Evolutionary conservation across 2,329 filamentous ascomycete genomes (phyloP), one percentile per base, ranked within the genome.

Genomic region (Talaromyces sp.): DNA sequence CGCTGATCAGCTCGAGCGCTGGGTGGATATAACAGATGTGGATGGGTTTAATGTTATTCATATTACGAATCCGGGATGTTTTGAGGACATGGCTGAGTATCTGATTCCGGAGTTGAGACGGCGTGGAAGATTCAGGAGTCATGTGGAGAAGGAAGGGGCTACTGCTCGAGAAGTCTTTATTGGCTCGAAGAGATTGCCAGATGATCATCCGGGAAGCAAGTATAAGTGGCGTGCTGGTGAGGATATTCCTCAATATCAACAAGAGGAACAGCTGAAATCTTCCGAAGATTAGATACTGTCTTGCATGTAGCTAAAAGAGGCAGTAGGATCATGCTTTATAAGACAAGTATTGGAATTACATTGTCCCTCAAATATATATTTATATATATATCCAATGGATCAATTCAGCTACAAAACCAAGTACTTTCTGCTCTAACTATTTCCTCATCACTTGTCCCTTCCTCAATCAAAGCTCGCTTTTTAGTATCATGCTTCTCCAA

Each of bases 161-260:
- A 80, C 78, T 5, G 69, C 77, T 37, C 69, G 79, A 1, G 79
- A 81, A 71, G 79, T 78, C 41, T 71, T 78, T 49, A 75, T 76
- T 62, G 77, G 74, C 0, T 56, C 68, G 37, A 66, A 70, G 63
- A 68, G 75, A 57, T 63, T 68, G 61, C 66, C 62, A 15, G 66
- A 68, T n/a, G 69, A 72, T 27, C 78, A 80, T 67, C 74, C 74
- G 7, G 77, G 75, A 10, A 73, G 73, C 0, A 73, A 74, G 63
- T 79, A 75, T 65, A 70, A 73, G 54, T 79, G 77, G 77, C 66
- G 68, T 13, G 69, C 70, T 37, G 77, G 76, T 0, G 73, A 78
- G 63, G 70, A 74, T 10, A 67, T 69, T 11, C 77, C 77, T 6
- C 65, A 68, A 1, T 78, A 78, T 67, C 37, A 45, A 33, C 6